Conservation (phyloP, 441 rosid species). For the Manihot esculenta region DNA sequence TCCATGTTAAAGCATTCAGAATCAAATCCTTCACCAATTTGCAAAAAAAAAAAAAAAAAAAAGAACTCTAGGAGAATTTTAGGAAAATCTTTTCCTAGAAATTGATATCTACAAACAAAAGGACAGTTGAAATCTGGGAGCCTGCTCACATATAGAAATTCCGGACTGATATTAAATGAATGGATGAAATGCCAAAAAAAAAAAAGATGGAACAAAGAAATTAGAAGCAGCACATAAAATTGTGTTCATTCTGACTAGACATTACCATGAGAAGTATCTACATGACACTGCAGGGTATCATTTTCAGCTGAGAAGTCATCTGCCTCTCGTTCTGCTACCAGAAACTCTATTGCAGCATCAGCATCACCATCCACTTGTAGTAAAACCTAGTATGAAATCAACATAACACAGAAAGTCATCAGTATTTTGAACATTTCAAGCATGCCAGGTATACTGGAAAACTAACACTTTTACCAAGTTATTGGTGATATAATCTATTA, state of each 20-base stretch:
- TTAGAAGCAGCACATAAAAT: neutral
- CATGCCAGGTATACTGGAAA: neutral
- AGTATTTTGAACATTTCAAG: conserved; percentile 6
- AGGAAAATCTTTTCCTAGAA: neutral
- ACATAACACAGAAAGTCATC: conserved; percentile 15
- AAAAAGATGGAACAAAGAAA: neutral
- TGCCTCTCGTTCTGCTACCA: conserved; percentile 61
- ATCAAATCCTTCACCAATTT: neutral
- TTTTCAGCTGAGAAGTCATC: conserved; percentile 36
- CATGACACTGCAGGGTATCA: conserved; percentile 28
- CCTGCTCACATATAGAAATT: neutral
- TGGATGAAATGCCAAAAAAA: neutral
- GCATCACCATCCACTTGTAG: conserved; percentile 73
- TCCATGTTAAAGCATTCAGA: neutral
- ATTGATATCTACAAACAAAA: neutral
- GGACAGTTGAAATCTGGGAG: neutral
- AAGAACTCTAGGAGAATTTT: neutral
- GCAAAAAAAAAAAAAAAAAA: too few relatives aligned
- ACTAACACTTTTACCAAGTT: neutral
- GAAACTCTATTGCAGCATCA: conserved; percentile 79
- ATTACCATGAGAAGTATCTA: conserved; percentile 55
- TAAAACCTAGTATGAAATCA: conserved; percentile 52
- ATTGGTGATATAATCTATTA: neutral
- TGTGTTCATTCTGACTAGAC: conserved; percentile 37
- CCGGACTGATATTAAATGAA: neutral